A percentile compares a stretch with the other conserved stretches of the same genome.
phyloP scores from a whole-genome alignment of 805 yeast genomes.

The Naumovozyma baii region DNA sequence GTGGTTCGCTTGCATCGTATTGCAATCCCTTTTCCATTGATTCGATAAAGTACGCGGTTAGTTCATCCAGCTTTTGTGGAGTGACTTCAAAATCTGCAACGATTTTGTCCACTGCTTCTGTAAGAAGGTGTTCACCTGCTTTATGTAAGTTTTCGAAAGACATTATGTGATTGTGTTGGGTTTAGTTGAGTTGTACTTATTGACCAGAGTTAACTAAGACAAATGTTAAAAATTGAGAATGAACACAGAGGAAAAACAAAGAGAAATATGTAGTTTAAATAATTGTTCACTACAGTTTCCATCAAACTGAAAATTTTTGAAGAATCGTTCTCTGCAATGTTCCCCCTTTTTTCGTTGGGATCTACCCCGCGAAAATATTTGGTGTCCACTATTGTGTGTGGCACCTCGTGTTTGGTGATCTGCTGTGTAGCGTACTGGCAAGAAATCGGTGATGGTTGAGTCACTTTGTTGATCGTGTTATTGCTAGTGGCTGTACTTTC shows the following conservation, averaged over 20 bases:
- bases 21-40: slow-evolving; percentile 52
- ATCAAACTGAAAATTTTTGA: not conserved
- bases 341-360: too few species aligned
- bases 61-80: slow-evolving; percentile 19
- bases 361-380: too few species aligned
- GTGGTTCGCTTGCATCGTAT: slow-evolving; percentile 10
- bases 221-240: too few species aligned
- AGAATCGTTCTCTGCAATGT: too few species aligned
- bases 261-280: not conserved
- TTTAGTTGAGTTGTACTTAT: not conserved
- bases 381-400: too few species aligned
- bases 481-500: too few species aligned
- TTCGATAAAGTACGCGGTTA: slow-evolving; percentile 44
- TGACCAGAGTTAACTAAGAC: not conserved
- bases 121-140: slow-evolving; percentile 14
- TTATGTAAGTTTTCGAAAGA: slow-evolving; percentile 26
- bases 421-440: too few species aligned
- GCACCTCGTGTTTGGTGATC: too few species aligned
- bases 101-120: slow-evolving; percentile 20
- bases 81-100: slow-evolving; percentile 21
- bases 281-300: too few species aligned
- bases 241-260: not conserved
- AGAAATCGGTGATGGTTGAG: too few species aligned
- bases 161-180: slow-evolving; percentile 10
- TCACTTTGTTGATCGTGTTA: too few species aligned